Base-by-base conservation (phyloP, 495 filamentous ascomycete species). In the Bathelium albidoporum region DNA sequence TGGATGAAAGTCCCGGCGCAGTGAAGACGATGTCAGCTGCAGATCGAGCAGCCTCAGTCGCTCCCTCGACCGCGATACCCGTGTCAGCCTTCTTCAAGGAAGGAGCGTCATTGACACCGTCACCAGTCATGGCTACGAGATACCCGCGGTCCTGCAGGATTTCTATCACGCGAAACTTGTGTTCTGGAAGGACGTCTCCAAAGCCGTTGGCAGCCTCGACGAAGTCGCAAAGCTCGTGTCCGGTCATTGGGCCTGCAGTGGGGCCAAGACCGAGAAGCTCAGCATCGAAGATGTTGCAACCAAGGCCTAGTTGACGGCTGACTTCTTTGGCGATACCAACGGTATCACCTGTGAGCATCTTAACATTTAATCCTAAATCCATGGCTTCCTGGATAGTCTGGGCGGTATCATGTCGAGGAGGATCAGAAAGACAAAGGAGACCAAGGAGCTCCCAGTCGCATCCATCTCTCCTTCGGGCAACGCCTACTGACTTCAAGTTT, bases 401-500 rank as follows among this genome's bases (percentile, higher is more conserved):
- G 1, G 81, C 81, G 24, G 86, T 84, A 68, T 89, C 87, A 1
- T 81, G 76, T 20, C 87, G 81, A 43, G 89, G 88, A 20, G 89
- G 89, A 67, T 91, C 88, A 61, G 88, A 88, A 2, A 89, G 80
- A 60, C 87, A 86, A 61, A 88, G 82, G 22, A 91, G 77, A 22
- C 89, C 89, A 22, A 83, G 77, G 68, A 89, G 49, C 49, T 55
- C 49, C 91, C 91, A 96, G 34, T 81, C 76, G 67, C 81, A 79
- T 73, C 85, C 82, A 70, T 80, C 87, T 73, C 85, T 83, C 81
- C 91, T 91, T 74, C 90, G 89, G 68, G 90, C 90, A 78, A 96
- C 87, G 78, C 91, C 91, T 60, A 96, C 86, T 55, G 90, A 91
- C 74, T 91, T 89, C 81, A 93, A 94, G 78, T 91, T 90, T 82